These are phyloP conservation scores for Furcasterigmium furcatum DNA, from an alignment of 2,329 filamentous ascomycete species.

Conservation along the genomic window DNA sequence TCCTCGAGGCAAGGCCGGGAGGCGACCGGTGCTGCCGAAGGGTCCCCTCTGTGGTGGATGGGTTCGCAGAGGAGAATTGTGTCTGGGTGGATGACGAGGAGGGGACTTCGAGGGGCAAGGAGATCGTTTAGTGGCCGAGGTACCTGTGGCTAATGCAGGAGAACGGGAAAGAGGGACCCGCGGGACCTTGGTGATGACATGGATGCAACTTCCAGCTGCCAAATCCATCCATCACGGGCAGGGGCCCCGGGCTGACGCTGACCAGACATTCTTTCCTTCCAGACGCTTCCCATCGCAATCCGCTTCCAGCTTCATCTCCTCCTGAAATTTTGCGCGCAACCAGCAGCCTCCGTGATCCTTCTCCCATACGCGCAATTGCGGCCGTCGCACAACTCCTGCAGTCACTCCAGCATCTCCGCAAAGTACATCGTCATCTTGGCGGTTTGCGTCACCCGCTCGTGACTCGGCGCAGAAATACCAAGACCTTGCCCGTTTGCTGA, in stretches of 20 bases:
- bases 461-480: slow-evolving; percentile 1
- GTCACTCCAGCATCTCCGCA: background rate
- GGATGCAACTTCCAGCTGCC: slow-evolving; percentile 1
- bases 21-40: slow-evolving; percentile 1
- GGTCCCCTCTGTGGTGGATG: too few relatives aligned
- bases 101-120: too few relatives aligned
- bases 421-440: background rate
- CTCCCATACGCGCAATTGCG: too few relatives aligned
- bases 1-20: background rate
- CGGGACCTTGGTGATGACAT: slow-evolving; percentile 2
- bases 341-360: background rate
- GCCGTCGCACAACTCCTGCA: background rate
- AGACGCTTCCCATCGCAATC: background rate
- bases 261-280: background rate
- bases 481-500: background rate
- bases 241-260: background rate
- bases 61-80: too few relatives aligned
- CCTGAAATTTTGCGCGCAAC: background rate
- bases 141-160: slow-evolving; percentile 5
- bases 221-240: background rate
- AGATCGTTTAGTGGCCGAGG: background rate
- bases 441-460: slow-evolving; percentile 3
- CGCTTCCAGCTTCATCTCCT: background rate
- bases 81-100: too few relatives aligned
- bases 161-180: background rate